Conservation (phyloP, 2,329 filamentous ascomycete species). For the Parascedosporium putredinis region DNA sequence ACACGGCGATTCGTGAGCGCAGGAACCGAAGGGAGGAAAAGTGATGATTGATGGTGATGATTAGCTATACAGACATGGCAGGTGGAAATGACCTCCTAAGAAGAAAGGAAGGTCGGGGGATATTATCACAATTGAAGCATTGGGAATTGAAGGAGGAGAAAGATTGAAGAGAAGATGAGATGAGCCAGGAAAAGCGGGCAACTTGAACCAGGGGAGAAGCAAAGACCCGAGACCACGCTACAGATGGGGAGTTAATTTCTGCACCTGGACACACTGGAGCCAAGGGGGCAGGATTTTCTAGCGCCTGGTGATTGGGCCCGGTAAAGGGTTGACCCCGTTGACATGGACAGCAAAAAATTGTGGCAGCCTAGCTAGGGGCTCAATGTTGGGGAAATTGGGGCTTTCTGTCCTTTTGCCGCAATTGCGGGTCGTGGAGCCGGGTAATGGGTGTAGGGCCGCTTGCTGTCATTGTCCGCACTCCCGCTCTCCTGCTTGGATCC, state of each 20-base stretch:
- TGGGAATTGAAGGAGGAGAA: not conserved
- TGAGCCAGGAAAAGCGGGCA: too few species aligned
- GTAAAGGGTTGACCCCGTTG: not conserved
- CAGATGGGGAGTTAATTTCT: too few species aligned
- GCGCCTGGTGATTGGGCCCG: not conserved
- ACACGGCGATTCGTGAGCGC: not conserved
- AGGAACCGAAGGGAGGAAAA: not conserved
- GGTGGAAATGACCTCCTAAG: not conserved
- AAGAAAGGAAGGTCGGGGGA: not conserved
- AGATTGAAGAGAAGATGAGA: conserved; percentile 1
- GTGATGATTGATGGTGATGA: not conserved
- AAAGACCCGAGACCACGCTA: too few species aligned
- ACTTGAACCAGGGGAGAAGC: too few species aligned
- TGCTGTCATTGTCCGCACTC: too few species aligned
- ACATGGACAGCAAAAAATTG: not conserved
- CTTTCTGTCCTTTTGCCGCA: not conserved
- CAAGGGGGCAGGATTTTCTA: not conserved
- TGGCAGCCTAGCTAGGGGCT: not conserved
- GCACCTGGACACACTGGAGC: too few species aligned
- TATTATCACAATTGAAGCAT: conserved; percentile 1
- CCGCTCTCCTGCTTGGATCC: not conserved
- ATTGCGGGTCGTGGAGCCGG: conserved; percentile 1
- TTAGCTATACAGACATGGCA: not conserved
- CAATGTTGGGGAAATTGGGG: conserved; percentile 3
- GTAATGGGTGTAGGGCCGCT: not conserved